A percentile compares a stretch with the other conserved stretches of the same genome.
Conservation (phyloP, 495 filamentous ascomycete species). For the Achaetomiella virescens region DNA sequence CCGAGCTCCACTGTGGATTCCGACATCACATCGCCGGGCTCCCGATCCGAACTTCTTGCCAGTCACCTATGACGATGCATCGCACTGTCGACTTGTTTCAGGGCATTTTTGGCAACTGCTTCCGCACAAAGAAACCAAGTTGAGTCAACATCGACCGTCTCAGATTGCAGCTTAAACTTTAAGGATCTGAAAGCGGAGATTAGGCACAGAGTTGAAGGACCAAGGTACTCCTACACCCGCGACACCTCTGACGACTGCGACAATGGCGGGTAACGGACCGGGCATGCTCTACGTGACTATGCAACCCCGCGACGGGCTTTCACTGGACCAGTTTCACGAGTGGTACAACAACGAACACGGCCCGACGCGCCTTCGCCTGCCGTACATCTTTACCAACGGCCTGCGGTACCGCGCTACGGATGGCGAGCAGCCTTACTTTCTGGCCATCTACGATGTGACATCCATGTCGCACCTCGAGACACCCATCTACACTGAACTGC, state of each 20-base stretch:
- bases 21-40: neutral
- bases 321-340: slow-evolving; percentile 70
- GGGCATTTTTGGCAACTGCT: neutral
- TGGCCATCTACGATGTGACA: slow-evolving; percentile 75
- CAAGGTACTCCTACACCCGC: too few species aligned
- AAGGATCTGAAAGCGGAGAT: too few species aligned
- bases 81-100: too few species aligned
- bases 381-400: slow-evolving; percentile 63
- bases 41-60: neutral
- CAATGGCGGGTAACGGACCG: slow-evolving; percentile 24
- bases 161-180: too few species aligned
- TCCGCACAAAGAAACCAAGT: too few species aligned
- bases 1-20: slow-evolving; percentile 18
- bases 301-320: slow-evolving; percentile 59
- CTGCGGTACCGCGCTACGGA: slow-evolving; percentile 70
- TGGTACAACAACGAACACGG: slow-evolving; percentile 92
- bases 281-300: slow-evolving; percentile 76
- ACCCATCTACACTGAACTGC: slow-evolving; percentile 60
- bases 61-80: neutral
- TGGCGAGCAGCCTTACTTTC: slow-evolving; percentile 55
- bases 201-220: too few species aligned
- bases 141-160: too few species aligned
- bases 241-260: neutral
- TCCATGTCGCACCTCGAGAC: slow-evolving; percentile 62
- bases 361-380: slow-evolving; percentile 64